A percentile compares a stretch with the other conserved stretches of the same genome.
phyloP scores from a whole-genome alignment of 129 eudicot genomes.

The Flaveria linearis region DNA sequence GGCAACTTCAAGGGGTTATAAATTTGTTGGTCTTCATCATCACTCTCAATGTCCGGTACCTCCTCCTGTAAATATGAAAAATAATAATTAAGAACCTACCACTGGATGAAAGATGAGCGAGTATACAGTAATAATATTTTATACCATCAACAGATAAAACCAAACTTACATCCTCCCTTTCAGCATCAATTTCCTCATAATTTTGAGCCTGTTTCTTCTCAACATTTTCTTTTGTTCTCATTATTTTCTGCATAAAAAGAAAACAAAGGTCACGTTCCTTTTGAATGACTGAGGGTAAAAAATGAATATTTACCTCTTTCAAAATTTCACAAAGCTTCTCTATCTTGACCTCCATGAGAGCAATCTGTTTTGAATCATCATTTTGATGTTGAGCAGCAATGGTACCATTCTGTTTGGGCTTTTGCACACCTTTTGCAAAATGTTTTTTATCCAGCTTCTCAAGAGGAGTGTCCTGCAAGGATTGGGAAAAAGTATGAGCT shows the following conservation, averaged over 20 bases:
- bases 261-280: not conserved
- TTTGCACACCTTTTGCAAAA: constrained; percentile 69
- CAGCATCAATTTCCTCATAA: constrained; percentile 84
- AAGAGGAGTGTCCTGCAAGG: constrained; percentile 79
- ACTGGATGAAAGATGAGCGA: no score
- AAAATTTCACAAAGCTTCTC: constrained; percentile 77
- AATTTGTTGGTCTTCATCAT: constrained; percentile 87
- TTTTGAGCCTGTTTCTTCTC: constrained; percentile 94
- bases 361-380: constrained; percentile 68
- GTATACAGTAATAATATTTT: not conserved
- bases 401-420: constrained; percentile 57
- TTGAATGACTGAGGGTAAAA: not conserved
- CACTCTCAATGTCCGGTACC: constrained; percentile 88
- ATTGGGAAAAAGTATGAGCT: not conserved
- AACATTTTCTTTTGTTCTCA: constrained; percentile 73
- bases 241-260: constrained; percentile 61
- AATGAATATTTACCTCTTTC: constrained; percentile 52
- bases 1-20: constrained; percentile 95
- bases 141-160: not conserved
- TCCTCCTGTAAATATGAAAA: constrained; percentile 60
- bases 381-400: constrained; percentile 44
- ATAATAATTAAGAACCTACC: not conserved
- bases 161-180: constrained; percentile 77
- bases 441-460: constrained; percentile 84
- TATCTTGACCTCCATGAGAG: constrained; percentile 79